Conservation (phyloP, 2,329 filamentous ascomycete genomes). For the Microdochium trichocladiopsis region DNA sequence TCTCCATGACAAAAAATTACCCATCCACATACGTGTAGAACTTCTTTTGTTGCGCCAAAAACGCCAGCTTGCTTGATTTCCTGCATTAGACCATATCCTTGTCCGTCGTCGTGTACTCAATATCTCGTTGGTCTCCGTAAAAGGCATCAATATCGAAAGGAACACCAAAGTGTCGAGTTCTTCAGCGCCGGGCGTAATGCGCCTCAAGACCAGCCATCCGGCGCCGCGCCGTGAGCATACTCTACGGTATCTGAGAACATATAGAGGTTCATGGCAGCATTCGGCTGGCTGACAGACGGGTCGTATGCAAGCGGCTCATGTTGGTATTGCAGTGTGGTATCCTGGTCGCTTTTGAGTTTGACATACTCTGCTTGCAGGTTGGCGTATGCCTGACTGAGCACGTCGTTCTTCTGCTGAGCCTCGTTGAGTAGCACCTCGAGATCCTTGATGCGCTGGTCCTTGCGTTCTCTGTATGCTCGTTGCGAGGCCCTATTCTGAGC, state of each 20-base stretch:
- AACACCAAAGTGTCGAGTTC: background rate
- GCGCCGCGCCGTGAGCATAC: slow-evolving; percentile 2
- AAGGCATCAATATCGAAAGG: background rate
- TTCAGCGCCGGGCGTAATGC: background rate
- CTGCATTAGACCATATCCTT: background rate
- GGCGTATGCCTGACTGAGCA: slow-evolving; percentile 46
- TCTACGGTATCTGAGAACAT: slow-evolving; percentile 9
- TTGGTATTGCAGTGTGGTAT: slow-evolving; percentile 16
- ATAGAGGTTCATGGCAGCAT: slow-evolving; percentile 14
- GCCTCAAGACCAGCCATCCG: background rate
- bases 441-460: slow-evolving; percentile 59
- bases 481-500: slow-evolving; percentile 56
- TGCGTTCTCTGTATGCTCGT: slow-evolving; percentile 53
- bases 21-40: background rate
- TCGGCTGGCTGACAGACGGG: slow-evolving; percentile 8
- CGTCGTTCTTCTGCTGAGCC: slow-evolving; percentile 46
- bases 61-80: background rate
- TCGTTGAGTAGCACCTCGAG: slow-evolving; percentile 49
- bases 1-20: too few species aligned
- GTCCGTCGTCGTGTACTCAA: background rate
- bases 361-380: slow-evolving; percentile 38
- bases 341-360: slow-evolving; percentile 26
- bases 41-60: background rate
- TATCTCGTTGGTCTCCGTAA: background rate
- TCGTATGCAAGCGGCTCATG: slow-evolving; percentile 12